phyloP scores from a whole-genome alignment of 106 monocot species.

The Agapanthus africanus region DNA sequence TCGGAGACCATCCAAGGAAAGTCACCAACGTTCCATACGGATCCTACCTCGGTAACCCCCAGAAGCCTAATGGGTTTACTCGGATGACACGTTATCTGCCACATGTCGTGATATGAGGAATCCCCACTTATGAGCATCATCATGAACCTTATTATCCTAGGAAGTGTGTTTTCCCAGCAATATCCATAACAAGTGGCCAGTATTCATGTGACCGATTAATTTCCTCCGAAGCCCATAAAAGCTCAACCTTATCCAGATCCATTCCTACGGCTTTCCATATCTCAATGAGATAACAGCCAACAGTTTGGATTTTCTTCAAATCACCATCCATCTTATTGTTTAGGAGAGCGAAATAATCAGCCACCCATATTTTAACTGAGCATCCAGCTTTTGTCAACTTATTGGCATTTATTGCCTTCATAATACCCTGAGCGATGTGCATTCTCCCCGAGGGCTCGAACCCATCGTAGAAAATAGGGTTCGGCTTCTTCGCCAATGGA shows the following conservation, averaged over 20 bases:
- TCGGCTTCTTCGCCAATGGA: no score
- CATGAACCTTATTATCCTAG: constrained; percentile 60
- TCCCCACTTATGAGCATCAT: no score
- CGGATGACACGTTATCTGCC: no score
- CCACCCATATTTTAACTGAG: constrained; percentile 90
- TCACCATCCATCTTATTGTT: constrained; percentile 99
- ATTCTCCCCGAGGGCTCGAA: no score
- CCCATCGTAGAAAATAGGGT: no score
- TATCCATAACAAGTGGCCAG: constrained; percentile 96
- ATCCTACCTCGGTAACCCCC: no score
- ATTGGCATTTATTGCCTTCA: constrained; percentile 91
- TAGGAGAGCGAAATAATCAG: constrained; percentile 94
- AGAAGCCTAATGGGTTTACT: no score
- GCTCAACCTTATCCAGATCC: constrained; percentile 75
- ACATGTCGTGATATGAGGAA: no score
- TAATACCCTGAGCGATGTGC: constrained; percentile 92
- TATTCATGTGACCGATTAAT: constrained; percentile 68
- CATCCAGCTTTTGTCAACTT: constrained; percentile 80
- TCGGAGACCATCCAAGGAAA: no score
- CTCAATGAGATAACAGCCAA: constrained; percentile 82
- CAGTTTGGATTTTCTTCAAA: constrained; percentile 76
- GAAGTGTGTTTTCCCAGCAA: constrained; percentile 66
- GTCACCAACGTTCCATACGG: no score
- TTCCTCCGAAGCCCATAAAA: constrained; percentile 94
- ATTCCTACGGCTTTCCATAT: constrained; percentile 96